A percentile compares a stretch with the other conserved stretches of the same genome.
phyloP scores from a whole-genome alignment of 2,329 filamentous ascomycete genomes.

The Penicillium sp. region DNA sequence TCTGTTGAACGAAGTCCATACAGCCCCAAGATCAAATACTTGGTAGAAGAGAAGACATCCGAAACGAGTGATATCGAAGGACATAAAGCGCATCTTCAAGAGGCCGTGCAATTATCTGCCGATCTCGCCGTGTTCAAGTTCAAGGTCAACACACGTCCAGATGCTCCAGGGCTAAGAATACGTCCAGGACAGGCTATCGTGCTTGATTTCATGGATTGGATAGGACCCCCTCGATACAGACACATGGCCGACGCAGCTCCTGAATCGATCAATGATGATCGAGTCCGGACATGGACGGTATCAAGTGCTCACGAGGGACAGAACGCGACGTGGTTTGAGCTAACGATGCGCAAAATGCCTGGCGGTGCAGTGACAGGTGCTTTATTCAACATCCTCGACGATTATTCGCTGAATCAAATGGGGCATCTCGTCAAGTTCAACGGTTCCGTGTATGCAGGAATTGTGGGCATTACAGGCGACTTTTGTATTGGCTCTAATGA shows the following conservation, averaged over 20 bases:
- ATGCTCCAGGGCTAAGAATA: constrained; percentile 8
- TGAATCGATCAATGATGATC: constrained; percentile 24
- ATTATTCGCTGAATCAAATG: neutral
- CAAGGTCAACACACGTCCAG: neutral
- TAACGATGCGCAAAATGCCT: constrained; percentile 28
- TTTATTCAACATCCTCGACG: constrained; percentile 21
- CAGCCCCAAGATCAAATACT: constrained; percentile 27
- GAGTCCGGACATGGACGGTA: constrained; percentile 31
- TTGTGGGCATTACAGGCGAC: constrained; percentile 21
- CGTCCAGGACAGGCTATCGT: constrained; percentile 26
- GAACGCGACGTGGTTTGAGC: constrained; percentile 19
- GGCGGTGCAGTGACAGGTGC: constrained; percentile 25
- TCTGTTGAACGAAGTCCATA: constrained; percentile 28
- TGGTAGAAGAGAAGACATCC: constrained; percentile 17
- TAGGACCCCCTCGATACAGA: constrained; percentile 26
- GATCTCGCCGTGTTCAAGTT: constrained; percentile 20
- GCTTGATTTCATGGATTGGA: constrained; percentile 31
- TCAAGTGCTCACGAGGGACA: constrained; percentile 24
- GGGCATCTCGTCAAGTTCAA: neutral
- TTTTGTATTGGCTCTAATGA: constrained; percentile 10
- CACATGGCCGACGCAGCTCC: constrained; percentile 25
- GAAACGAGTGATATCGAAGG: neutral
- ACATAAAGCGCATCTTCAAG: constrained; percentile 8
- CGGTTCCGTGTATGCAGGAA: constrained; percentile 4
- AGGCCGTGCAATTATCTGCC: constrained; percentile 10